phyloP scores from a whole-genome alignment of 345 rosid genomes.

The Microthlaspi erraticum region DNA sequence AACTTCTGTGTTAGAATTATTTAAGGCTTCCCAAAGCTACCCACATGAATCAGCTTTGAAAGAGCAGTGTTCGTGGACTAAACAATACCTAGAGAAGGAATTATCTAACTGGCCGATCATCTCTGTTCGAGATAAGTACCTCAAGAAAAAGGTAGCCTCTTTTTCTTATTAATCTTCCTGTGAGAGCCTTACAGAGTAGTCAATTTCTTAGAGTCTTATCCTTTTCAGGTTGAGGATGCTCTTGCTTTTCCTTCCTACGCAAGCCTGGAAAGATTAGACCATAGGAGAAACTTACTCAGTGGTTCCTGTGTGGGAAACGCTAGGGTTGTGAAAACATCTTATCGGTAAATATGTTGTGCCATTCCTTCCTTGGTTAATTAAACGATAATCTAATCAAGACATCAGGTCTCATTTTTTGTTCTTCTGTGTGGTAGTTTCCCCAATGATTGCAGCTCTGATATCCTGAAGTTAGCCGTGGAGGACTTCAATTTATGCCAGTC shows the following conservation, averaged over 20 bases:
- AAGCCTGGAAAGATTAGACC: constrained; percentile 61
- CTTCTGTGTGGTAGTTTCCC: constrained; percentile 51
- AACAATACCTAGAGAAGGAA: constrained; percentile 54
- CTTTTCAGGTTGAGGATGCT: constrained; percentile 68
- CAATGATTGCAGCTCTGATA: constrained; percentile 50
- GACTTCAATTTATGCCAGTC: constrained; percentile 77
- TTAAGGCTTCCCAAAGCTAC: constrained; percentile 64
- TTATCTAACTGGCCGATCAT: constrained; percentile 46
- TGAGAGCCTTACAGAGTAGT: constrained; percentile 5
- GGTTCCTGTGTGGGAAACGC: constrained; percentile 48
- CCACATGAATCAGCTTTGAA: constrained; percentile 60
- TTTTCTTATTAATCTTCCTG: constrained; percentile 6
- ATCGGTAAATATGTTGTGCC: constrained; percentile 49
- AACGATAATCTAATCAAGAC: constrained; percentile 5
- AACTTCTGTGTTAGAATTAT: constrained; percentile 64
- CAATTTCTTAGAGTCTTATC: constrained; percentile 7
- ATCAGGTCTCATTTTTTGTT: background rate
- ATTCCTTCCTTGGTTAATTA: background rate
- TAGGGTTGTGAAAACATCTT: constrained; percentile 63
- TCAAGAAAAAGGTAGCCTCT: constrained; percentile 52
- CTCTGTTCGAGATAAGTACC: constrained; percentile 43
- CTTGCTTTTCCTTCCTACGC: constrained; percentile 59
- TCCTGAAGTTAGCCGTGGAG: constrained; percentile 67
- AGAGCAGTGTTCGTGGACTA: constrained; percentile 61
- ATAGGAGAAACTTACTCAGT: constrained; percentile 64